Percentiles rank a stretch among this genome's conserved stretches.
Conservation (phyloP, 306 rosid species). For the Pyrus communis region DNA sequence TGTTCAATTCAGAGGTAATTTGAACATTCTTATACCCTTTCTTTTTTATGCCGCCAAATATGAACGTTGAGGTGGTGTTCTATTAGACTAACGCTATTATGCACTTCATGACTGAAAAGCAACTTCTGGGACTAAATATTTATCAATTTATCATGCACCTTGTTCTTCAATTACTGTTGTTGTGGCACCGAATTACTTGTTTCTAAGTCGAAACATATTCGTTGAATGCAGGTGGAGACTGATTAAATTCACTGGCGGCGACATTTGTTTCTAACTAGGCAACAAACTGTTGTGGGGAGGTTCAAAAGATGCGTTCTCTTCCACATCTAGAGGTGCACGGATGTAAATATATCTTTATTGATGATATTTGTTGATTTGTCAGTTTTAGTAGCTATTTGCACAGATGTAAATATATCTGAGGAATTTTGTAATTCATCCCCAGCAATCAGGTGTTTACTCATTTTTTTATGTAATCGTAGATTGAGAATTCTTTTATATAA, state of each 20-base stretch:
- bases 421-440: constrained; percentile 23
- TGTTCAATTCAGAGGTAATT: constrained; percentile 53
- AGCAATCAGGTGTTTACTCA: constrained; percentile 4
- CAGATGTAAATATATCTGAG: neutral
- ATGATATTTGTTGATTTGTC: constrained; percentile 3
- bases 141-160: neutral
- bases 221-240: constrained; percentile 38
- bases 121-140: neutral
- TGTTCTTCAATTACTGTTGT: neutral
- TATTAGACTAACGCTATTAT: neutral
- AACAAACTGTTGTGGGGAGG: constrained; percentile 15
- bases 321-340: constrained; percentile 23
- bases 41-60: neutral
- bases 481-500: too few relatives aligned
- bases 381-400: constrained; percentile 16
- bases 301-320: constrained; percentile 20
- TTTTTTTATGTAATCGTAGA: too few relatives aligned
- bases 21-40: constrained; percentile 1
- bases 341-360: constrained; percentile 46
- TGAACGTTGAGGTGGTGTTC: neutral
- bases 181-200: neutral
- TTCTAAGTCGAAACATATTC: constrained; percentile 14
- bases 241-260: constrained; percentile 17
- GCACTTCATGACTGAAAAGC: neutral
- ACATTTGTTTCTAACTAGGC: constrained; percentile 27